A percentile compares a stretch with the other conserved stretches of the same genome.
Evolutionary conservation across 495 filamentous ascomycete genomes (phyloP).

Genomic region (Penicillium ochrochloron): DNA sequence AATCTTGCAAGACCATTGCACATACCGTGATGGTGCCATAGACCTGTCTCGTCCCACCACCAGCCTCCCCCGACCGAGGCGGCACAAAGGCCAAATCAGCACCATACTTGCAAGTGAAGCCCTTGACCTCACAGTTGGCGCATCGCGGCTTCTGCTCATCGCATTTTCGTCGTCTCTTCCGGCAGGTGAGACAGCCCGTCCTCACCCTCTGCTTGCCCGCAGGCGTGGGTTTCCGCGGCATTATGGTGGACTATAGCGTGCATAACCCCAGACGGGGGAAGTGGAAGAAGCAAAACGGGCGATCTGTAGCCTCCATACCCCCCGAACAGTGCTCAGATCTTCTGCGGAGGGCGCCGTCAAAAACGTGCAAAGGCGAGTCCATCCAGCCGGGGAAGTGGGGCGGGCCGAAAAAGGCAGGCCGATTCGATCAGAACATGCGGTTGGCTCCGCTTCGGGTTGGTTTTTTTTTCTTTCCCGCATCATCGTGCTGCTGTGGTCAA

Average conservation of each 20-base stretch:
- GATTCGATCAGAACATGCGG: conserved; percentile 9
- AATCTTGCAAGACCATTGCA: neutral
- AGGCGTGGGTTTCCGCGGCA: conserved; percentile 36
- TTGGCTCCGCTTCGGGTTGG: conserved; percentile 18
- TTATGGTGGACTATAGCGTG: conserved; percentile 16
- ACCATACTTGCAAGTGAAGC: conserved; percentile 34
- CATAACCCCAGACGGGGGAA: conserved; percentile 24
- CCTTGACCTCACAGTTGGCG: conserved; percentile 37
- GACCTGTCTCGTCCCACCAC: conserved; percentile 15
- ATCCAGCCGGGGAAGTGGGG: conserved; percentile 12
- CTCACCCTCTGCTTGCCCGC: conserved; percentile 33
- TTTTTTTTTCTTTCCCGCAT: neutral
- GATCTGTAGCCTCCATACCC: conserved; percentile 25
- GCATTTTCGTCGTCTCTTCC: conserved; percentile 35
- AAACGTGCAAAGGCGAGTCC: conserved; percentile 8
- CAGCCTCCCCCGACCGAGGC: conserved; percentile 16
- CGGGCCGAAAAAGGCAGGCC: conserved; percentile 11
- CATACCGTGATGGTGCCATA: conserved; percentile 32
- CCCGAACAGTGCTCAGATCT: conserved; percentile 17
- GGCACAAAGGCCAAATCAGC: conserved; percentile 30
- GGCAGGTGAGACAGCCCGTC: conserved; percentile 35
- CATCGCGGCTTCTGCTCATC: conserved; percentile 38
- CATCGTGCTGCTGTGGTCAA: neutral
- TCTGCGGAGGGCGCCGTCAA: conserved; percentile 10
- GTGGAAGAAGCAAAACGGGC: conserved; percentile 18